Evolutionary conservation across 1,284 basidiomycete species (phyloP).

Genomic region (Cerioporus squamosus): DNA sequence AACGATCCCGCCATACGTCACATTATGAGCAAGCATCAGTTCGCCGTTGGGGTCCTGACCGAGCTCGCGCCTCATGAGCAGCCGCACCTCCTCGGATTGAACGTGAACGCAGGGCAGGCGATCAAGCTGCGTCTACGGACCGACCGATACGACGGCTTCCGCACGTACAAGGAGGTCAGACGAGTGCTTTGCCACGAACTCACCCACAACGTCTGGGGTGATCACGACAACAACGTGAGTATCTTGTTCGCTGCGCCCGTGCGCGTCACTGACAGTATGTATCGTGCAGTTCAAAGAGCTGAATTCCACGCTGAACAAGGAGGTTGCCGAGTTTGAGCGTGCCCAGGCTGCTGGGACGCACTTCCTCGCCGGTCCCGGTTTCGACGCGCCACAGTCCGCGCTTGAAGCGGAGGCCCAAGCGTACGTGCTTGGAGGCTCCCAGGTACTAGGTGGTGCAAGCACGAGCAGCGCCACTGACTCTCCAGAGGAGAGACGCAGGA

Average conservation of each 20-base stretch:
- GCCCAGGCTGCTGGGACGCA: conserved; percentile 57
- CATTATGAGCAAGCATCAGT: conserved; percentile 69
- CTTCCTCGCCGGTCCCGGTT: conserved; percentile 44
- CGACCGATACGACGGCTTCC: conserved; percentile 71
- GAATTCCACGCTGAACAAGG: conserved; percentile 74
- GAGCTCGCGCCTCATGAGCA: conserved; percentile 79
- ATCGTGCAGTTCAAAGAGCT: conserved; percentile 73
- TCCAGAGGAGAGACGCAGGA: conserved; percentile 56
- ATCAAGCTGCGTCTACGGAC: conserved; percentile 75
- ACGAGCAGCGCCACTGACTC: conserved; percentile 42
- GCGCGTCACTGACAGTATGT: background rate
- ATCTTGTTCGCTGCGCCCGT: background rate
- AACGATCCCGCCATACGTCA: conserved; percentile 72
- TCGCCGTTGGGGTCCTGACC: conserved; percentile 68
- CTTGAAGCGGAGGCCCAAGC: conserved; percentile 57
- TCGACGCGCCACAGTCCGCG: conserved; percentile 53
- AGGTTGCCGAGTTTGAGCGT: conserved; percentile 71
- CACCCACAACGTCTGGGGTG: conserved; percentile 72
- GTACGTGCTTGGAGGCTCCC: conserved; percentile 51
- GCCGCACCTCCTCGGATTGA: conserved; percentile 72
- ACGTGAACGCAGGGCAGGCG: conserved; percentile 62
- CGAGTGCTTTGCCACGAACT: conserved; percentile 78
- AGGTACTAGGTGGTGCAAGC: conserved; percentile 33
- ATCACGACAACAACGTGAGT: conserved; percentile 75
- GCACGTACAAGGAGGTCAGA: conserved; percentile 66